Evolutionary conservation across 371 early-diverging fungal species (phyloP).

Genomic region (Lichtheimia hyalospora): DNA sequence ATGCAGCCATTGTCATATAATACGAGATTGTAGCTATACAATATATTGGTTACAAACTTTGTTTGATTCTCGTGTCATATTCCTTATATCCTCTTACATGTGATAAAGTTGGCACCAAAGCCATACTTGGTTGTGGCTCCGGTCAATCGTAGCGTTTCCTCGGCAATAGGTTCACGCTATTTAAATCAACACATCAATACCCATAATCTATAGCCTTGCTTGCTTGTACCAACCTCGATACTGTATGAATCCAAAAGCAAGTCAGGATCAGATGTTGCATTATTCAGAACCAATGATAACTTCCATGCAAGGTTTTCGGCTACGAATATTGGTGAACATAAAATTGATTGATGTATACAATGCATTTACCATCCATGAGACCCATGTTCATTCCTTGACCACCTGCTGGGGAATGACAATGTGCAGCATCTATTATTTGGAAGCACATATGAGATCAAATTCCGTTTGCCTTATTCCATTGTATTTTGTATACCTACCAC

Average conservation of each 20-base stretch:
- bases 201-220: too few species aligned
- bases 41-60: not conserved
- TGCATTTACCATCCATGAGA: conserved; percentile 38
- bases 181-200: not conserved
- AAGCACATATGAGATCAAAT: not conserved
- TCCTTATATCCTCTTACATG: not conserved
- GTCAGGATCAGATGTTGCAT: conserved; percentile 26
- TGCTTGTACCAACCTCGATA: conserved; percentile 19
- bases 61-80: not conserved
- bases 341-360: too few species aligned
- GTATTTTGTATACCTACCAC: conserved; percentile 22
- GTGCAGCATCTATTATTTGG: conserved; percentile 37
- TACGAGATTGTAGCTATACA: conserved; percentile 1
- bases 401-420: conserved; percentile 46
- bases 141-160: conserved; percentile 3
- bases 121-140: conserved; percentile 4
- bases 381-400: conserved; percentile 49
- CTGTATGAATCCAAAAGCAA: conserved; percentile 34
- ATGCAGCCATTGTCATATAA: not conserved
- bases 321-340: too few species aligned
- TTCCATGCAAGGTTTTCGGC: conserved; percentile 51
- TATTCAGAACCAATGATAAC: conserved; percentile 33
- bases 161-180: conserved; percentile 16
- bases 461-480: too few species aligned
- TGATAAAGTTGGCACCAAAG: not conserved